phyloP scores from a whole-genome alignment of 371 early-diverging fungal species.

The Apophysomyces elegans region DNA sequence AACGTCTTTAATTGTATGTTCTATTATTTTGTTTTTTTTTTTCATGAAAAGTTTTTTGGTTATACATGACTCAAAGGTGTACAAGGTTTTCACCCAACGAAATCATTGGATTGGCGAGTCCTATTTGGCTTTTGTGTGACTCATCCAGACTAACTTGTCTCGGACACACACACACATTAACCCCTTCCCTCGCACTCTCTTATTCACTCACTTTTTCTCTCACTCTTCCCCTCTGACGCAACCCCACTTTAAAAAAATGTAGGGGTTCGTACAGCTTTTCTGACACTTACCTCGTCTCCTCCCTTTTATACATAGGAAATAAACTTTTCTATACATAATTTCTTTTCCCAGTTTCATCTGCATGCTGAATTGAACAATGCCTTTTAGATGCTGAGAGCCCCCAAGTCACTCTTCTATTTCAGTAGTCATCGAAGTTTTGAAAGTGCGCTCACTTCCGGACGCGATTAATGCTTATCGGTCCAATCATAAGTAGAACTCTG shows the following conservation, averaged over 20 bases:
- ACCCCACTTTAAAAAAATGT: too few relatives aligned
- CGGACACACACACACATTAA: too few relatives aligned
- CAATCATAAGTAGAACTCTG: neutral
- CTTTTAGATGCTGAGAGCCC: too few relatives aligned
- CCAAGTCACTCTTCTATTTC: too few relatives aligned
- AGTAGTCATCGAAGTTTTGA: neutral
- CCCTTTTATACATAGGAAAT: neutral
- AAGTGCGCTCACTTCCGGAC: neutral
- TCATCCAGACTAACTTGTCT: neutral
- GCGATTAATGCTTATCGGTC: constrained; percentile 6
- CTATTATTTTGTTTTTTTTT: neutral
- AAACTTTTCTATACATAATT: neutral
- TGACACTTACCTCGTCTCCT: neutral
- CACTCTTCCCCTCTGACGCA: neutral
- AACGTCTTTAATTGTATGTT: neutral
- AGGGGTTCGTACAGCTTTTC: neutral
- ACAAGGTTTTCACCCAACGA: constrained; percentile 6
- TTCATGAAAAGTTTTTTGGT: neutral
- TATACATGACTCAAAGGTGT: constrained; percentile 11
- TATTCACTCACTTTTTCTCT: neutral
- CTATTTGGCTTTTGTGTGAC: constrained; percentile 7
- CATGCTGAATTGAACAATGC: too few relatives aligned
- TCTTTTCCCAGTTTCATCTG: neutral
- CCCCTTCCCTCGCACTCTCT: too few relatives aligned
- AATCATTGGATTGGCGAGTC: constrained; percentile 4